phyloP scores from a whole-genome alignment of 768 basidiomycete species.

The Russula abietina region DNA sequence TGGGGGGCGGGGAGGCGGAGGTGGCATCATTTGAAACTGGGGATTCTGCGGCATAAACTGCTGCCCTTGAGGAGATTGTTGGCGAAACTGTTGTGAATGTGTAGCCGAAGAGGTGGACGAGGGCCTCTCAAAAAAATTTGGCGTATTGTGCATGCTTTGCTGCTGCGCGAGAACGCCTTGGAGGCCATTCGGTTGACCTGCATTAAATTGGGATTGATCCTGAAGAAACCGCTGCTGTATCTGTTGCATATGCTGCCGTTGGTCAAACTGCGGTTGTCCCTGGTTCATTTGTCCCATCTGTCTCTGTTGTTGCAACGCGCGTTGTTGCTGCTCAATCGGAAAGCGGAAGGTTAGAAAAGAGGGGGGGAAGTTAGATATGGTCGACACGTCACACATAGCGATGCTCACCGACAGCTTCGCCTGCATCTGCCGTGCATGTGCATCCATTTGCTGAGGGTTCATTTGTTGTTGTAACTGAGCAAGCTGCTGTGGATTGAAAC shows the following conservation, averaged over 20 bases:
- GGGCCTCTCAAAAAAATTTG: constrained; percentile 22
- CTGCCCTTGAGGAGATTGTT: constrained; percentile 21
- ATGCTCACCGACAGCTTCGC: constrained; percentile 17
- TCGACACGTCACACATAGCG: not conserved
- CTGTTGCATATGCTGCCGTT: constrained; percentile 23
- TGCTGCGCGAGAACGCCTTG: constrained; percentile 22
- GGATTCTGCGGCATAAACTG: constrained; percentile 19
- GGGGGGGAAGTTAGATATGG: not conserved
- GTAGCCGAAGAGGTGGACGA: constrained; percentile 18
- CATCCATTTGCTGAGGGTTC: constrained; percentile 20
- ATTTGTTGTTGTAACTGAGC: constrained; percentile 22
- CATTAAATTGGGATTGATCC: constrained; percentile 23
- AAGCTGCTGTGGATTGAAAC: constrained; percentile 17
- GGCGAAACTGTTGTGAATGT: constrained; percentile 20
- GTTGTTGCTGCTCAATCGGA: constrained; percentile 15
- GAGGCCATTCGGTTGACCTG: constrained; percentile 21
- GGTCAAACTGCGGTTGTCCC: constrained; percentile 23
- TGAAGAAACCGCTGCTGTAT: constrained; percentile 18
- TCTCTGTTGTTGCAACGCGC: constrained; percentile 20
- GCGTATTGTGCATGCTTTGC: constrained; percentile 20
- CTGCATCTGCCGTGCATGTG: constrained; percentile 15
- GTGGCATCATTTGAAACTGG: constrained; percentile 25
- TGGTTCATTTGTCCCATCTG: constrained; percentile 26
- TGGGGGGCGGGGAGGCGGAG: constrained; percentile 24
- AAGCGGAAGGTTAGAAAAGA: not conserved